Conservation (phyloP, 2,329 filamentous ascomycete species). For the Amauroascus niger region DNA sequence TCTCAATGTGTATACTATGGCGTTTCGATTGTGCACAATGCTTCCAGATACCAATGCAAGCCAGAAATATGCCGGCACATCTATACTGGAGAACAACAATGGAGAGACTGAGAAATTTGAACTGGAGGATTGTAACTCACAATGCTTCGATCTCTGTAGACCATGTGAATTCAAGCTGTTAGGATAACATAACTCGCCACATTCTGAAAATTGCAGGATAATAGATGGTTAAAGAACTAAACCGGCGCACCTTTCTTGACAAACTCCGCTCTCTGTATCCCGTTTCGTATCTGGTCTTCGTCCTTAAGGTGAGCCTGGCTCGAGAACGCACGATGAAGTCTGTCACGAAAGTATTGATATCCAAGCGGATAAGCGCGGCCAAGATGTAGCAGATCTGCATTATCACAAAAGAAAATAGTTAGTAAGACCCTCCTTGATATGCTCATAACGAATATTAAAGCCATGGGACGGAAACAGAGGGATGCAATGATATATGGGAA, state of each 20-base stretch:
- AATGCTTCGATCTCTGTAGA: slow-evolving; percentile 73
- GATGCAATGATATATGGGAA: too few relatives aligned
- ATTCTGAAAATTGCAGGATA: neutral
- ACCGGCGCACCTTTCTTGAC: slow-evolving; percentile 68
- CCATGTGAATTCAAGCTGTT: neutral
- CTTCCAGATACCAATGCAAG: neutral
- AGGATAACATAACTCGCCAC: neutral
- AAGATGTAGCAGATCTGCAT: slow-evolving; percentile 67
- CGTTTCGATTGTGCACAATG: neutral
- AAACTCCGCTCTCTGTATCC: slow-evolving; percentile 69
- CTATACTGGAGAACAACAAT: neutral
- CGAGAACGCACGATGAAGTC: slow-evolving; percentile 77
- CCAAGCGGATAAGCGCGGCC: slow-evolving; percentile 81
- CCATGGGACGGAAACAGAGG: too few relatives aligned
- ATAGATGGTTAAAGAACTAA: neutral
- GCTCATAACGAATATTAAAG: too few relatives aligned
- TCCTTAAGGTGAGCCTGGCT: slow-evolving; percentile 61
- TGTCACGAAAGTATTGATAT: slow-evolving; percentile 67
- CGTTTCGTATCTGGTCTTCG: slow-evolving; percentile 63
- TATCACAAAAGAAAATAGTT: neutral
- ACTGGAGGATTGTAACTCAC: slow-evolving; percentile 47
- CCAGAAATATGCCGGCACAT: neutral
- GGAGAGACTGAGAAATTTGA: neutral
- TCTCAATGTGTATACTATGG: neutral
- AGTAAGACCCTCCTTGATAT: too few relatives aligned